Base-by-base conservation (phyloP, 2,329 filamentous ascomycete genomes). In the Cucurbitaria berberidis region DNA sequence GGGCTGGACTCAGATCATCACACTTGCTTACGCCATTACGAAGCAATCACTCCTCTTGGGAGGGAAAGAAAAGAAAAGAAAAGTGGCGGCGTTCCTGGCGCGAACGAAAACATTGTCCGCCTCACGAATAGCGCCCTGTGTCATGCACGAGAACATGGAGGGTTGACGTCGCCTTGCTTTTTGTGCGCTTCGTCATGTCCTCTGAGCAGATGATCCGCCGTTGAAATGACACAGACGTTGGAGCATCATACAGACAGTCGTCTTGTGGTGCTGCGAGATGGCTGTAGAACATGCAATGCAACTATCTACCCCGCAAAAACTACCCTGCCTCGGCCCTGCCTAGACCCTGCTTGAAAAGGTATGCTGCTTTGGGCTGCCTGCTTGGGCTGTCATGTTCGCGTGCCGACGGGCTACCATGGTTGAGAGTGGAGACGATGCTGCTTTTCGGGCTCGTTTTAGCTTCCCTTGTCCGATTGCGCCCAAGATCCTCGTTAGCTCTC, bases 41-140 rank as follows among this genome's bases (percentile, higher is more conserved):
- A n/a, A n/a, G n/a, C n/a, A n/a, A n/a, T 34, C 30, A n/a, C 15
- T 5, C 13, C 36, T 34, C 18, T 47, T 39, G 11, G n/a, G 30
- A 34, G 13, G n/a, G n/a, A n/a, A 13, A 34, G 27, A 4, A 34
- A n/a, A 34, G 13, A 34, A 34, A n/a, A 5, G 30, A n/a, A 8
- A 3, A 13, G 45, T 38, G 40, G 46, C 43, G 34, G 35, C 35
- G 49, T 27, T 45, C 42, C 43, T 40, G 46, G 38, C 51, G 44
- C 44, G 46, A 43, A 39, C 55, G 36, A 48, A 3, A 24, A 42
- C 45, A 30, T 38, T 15, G 18, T 39, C 24, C 43, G 49, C 51
- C 39, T 26, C 24, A 32, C 26, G 36, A 53, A 53, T 44, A 39
- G 52, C 47, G 52, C 45, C 35, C 48, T 38, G 34, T 44, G 45